Conservation (phyloP, 371 early-diverging fungal species). For the Gilbertella persicaria region DNA sequence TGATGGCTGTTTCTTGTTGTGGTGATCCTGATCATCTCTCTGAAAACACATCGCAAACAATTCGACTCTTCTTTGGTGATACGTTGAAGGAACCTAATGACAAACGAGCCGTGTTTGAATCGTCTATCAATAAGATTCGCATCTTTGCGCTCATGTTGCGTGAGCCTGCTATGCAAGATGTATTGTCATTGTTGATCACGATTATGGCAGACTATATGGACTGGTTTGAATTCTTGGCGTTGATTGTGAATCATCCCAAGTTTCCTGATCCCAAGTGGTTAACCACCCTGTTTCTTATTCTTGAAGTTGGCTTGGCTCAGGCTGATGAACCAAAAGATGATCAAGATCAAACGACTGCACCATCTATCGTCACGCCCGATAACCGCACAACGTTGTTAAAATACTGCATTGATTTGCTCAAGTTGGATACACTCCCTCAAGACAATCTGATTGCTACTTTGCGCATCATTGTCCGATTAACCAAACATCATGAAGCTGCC, state of each 20-base stretch:
- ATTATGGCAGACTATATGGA: constrained; percentile 31
- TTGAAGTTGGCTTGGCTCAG: constrained; percentile 60
- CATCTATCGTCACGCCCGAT: constrained; percentile 9
- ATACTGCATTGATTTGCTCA: constrained; percentile 39
- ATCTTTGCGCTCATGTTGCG: constrained; percentile 62
- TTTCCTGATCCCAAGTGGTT: constrained; percentile 53
- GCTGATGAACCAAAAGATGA: constrained; percentile 50
- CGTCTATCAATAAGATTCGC: constrained; percentile 37
- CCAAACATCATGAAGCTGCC: constrained; percentile 61
- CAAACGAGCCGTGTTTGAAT: constrained; percentile 7
- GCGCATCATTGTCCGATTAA: constrained; percentile 75
- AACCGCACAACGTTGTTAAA: constrained; percentile 15
- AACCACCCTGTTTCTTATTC: constrained; percentile 55
- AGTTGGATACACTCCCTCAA: constrained; percentile 39
- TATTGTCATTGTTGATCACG: constrained; percentile 16
- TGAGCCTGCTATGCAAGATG: constrained; percentile 50
- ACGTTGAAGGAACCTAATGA: background rate
- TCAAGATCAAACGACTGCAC: constrained; percentile 3
- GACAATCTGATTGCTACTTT: constrained; percentile 60
- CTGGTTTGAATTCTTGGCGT: constrained; percentile 19
- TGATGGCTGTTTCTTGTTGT: constrained; percentile 26
- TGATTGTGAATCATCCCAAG: constrained; percentile 9
- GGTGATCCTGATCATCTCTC: constrained; percentile 3
- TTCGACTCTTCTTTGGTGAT: constrained; percentile 7
- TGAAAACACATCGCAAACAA: constrained; percentile 9